Percentiles rank a stretch among this genome's conserved stretches.
Evolutionary conservation across 495 filamentous ascomycete genomes (phyloP).

Genomic region (Podospora conica): DNA sequence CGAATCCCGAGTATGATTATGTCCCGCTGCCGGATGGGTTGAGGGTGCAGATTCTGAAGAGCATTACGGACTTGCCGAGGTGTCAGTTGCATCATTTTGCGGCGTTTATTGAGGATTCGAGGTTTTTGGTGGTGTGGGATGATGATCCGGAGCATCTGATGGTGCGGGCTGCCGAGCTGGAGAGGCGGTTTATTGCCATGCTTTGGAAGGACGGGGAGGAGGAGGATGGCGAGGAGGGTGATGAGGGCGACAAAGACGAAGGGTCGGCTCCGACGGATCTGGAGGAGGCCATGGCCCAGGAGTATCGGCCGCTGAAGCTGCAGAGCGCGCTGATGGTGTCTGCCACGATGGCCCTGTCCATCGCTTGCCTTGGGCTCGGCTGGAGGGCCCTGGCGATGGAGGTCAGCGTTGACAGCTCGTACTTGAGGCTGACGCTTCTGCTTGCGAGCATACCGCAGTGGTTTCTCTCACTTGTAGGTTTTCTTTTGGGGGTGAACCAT

Average conservation of each 20-base stretch:
- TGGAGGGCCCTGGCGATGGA: conserved; percentile 50
- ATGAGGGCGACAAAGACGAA: not conserved
- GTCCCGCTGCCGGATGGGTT: conserved; percentile 53
- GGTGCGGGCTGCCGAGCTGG: conserved; percentile 42
- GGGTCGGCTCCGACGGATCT: conserved; percentile 16
- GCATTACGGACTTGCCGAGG: conserved; percentile 46
- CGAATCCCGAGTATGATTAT: conserved; percentile 35
- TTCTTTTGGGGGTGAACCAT: not conserved
- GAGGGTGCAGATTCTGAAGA: conserved; percentile 53
- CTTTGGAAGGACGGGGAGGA: conserved; percentile 44
- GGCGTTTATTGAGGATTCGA: conserved; percentile 55
- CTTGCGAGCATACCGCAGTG: conserved; percentile 44
- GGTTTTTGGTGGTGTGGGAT: conserved; percentile 59
- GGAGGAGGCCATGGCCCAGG: conserved; percentile 28
- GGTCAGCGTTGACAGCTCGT: conserved; percentile 44
- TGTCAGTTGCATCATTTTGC: conserved; percentile 62
- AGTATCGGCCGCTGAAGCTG: conserved; percentile 41
- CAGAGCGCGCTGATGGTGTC: conserved; percentile 47
- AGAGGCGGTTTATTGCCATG: conserved; percentile 48
- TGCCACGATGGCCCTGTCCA: conserved; percentile 45
- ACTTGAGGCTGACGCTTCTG: conserved; percentile 43
- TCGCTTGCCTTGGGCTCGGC: conserved; percentile 50
- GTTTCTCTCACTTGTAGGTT: conserved; percentile 51
- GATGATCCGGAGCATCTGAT: conserved; percentile 54
- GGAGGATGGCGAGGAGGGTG: conserved; percentile 29